Percentiles rank a stretch among this genome's conserved stretches.
phyloP scores from a whole-genome alignment of 2,329 filamentous ascomycete genomes.

The Colletotrichum theobromicola region DNA sequence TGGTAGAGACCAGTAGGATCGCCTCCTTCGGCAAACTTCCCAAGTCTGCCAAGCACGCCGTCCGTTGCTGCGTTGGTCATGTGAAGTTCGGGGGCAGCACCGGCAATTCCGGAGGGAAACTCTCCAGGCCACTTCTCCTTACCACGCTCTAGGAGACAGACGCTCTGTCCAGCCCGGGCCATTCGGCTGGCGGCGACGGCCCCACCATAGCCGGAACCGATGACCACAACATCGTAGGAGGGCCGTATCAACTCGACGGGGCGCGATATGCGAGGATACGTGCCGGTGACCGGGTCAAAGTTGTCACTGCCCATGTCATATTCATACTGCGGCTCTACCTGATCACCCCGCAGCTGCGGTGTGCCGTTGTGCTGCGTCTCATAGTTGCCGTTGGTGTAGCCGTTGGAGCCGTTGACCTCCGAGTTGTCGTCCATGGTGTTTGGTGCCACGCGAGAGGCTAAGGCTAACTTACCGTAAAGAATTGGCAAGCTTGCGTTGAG shows the following conservation, averaged over 20 bases:
- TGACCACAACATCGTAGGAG: conserved; percentile 50
- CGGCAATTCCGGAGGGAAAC: conserved; percentile 38
- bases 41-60: conserved; percentile 38
- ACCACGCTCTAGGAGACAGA: conserved; percentile 51
- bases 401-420: conserved; percentile 2
- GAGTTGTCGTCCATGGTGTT: background rate
- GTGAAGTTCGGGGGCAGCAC: conserved; percentile 39
- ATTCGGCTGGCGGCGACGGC: conserved; percentile 53
- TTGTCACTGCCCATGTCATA: background rate
- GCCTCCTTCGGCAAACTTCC: conserved; percentile 30
- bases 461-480: background rate
- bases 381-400: background rate
- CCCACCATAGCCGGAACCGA: conserved; percentile 56
- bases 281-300: conserved; percentile 4
- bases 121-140: conserved; percentile 51
- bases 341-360: background rate
- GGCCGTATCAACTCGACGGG: conserved; percentile 40
- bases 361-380: background rate
- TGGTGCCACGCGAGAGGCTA: background rate
- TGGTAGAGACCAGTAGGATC: conserved; percentile 49
- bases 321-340: background rate
- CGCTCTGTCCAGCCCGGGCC: conserved; percentile 37
- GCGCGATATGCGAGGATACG: conserved; percentile 39
- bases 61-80: conserved; percentile 24
- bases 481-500: background rate